These are phyloP conservation scores for Syzygium aromaticum DNA, from an alignment of 345 rosid genomes.

Conservation along the genomic window DNA sequence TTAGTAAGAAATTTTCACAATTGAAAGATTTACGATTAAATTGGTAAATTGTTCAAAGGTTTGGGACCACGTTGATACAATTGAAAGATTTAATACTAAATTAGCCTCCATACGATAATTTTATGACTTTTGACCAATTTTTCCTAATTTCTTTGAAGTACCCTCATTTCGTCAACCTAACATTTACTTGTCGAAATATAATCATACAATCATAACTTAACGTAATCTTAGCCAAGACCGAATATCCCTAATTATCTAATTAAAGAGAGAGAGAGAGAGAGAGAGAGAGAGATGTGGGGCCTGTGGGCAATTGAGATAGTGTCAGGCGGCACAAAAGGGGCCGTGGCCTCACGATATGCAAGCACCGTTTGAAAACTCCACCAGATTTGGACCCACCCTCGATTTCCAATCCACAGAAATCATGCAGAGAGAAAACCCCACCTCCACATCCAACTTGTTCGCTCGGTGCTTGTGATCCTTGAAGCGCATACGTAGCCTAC, in stretches of 20 bases:
- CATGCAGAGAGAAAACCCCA: neutral
- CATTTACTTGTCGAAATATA: neutral
- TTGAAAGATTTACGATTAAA: too few species aligned
- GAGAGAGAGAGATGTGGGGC: neutral
- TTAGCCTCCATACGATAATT: too few species aligned
- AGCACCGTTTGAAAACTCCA: neutral
- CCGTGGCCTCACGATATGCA: neutral
- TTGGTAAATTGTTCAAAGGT: too few species aligned
- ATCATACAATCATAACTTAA: neutral
- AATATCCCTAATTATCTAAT: too few species aligned
- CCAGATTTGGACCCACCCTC: neutral
- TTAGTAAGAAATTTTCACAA: too few species aligned
- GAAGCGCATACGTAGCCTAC: slow-evolving; percentile 32
- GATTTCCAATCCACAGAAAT: neutral
- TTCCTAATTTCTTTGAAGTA: neutral
- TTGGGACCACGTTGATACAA: too few species aligned
- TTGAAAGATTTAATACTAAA: too few species aligned
- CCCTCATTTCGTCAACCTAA: neutral
- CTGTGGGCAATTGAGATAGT: neutral
- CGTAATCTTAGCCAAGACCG: neutral
- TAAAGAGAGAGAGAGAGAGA: too few species aligned
- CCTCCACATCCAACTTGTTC: neutral
- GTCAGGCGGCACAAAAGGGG: neutral
- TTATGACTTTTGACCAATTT: too few species aligned
- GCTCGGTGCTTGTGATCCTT: slow-evolving; percentile 13